Percentiles rank a stretch among this genome's conserved stretches.
phyloP scores from a whole-genome alignment of 2,329 filamentous ascomycete species.

The Phialophora macrospora region DNA sequence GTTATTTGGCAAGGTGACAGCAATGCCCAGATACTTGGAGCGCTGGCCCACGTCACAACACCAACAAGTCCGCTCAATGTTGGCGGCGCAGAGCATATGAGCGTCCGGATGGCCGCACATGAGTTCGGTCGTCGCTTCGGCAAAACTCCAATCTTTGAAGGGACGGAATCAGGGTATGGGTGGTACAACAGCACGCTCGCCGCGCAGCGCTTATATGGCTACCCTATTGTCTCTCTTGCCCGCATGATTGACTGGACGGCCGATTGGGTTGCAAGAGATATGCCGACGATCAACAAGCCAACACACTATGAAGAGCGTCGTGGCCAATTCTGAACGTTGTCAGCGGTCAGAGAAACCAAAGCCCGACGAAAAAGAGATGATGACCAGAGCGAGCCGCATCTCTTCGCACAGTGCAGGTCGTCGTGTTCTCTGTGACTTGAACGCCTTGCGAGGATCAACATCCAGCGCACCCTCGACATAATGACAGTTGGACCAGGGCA shows the following conservation, averaged over 20 bases:
- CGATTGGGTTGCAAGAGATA: slow-evolving; percentile 9
- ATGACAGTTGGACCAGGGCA: no score
- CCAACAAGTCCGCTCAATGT: slow-evolving; percentile 6
- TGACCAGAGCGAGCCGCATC: no score
- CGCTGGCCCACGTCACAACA: slow-evolving; percentile 5
- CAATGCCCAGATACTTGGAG: slow-evolving; percentile 11
- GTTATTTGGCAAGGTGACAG: slow-evolving; percentile 12
- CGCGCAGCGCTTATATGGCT: slow-evolving; percentile 9
- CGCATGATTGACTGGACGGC: slow-evolving; percentile 17
- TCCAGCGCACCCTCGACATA: no score
- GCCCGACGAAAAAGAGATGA: not conserved
- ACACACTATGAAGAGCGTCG: slow-evolving; percentile 18
- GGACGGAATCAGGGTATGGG: slow-evolving; percentile 5
- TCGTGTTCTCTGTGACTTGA: no score
- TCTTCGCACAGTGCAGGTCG: no score
- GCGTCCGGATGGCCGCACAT: slow-evolving; percentile 8
- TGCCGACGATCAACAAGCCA: slow-evolving; percentile 7
- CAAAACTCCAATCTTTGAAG: slow-evolving; percentile 2
- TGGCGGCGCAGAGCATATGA: slow-evolving; percentile 4
- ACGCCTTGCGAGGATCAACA: no score
- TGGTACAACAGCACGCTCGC: slow-evolving; percentile 9
- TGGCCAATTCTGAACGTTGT: not conserved
- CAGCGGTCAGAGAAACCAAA: not conserved
- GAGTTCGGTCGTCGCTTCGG: slow-evolving; percentile 11
- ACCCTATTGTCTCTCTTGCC: slow-evolving; percentile 11